Evolutionary conservation across 2,329 filamentous ascomycete genomes (phyloP).

Genomic region (Ampelomyces quisqualis): DNA sequence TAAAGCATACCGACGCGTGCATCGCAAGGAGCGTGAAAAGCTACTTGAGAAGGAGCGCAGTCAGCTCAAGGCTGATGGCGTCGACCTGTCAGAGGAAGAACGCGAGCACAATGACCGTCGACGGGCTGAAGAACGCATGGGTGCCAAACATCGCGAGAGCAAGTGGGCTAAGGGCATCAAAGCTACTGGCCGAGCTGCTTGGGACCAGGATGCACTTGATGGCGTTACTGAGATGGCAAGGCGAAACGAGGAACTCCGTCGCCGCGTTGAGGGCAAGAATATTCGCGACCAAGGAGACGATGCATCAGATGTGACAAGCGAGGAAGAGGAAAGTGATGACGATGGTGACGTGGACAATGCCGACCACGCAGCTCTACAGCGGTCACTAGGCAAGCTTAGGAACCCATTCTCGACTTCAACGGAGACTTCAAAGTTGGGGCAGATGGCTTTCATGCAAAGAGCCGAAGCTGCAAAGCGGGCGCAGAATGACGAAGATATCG

Average conservation of each 20-base stretch:
- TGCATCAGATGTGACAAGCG: constrained; percentile 52
- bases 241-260: constrained; percentile 77
- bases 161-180: constrained; percentile 89
- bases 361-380: constrained; percentile 41
- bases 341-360: constrained; percentile 65
- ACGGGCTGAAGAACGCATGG: constrained; percentile 81
- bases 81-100: constrained; percentile 64
- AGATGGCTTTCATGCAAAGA: constrained; percentile 93
- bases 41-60: constrained; percentile 59
- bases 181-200: constrained; percentile 74
- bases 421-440: constrained; percentile 66
- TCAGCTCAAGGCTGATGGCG: constrained; percentile 59
- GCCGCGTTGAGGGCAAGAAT: constrained; percentile 72
- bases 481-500: constrained; percentile 72
- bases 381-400: constrained; percentile 42
- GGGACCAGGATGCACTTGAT: constrained; percentile 83
- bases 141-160: constrained; percentile 80
- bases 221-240: constrained; percentile 79
- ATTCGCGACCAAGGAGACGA: constrained; percentile 52
- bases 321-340: constrained; percentile 54
- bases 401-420: constrained; percentile 60
- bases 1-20: constrained; percentile 88
- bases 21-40: constrained; percentile 73
- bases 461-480: constrained; percentile 77
- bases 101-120: constrained; percentile 68